Evolutionary conservation across 2,329 filamentous ascomycete genomes (phyloP), one percentile per base, ranked within the genome.

Genomic region (Colletotrichum lupini): DNA sequence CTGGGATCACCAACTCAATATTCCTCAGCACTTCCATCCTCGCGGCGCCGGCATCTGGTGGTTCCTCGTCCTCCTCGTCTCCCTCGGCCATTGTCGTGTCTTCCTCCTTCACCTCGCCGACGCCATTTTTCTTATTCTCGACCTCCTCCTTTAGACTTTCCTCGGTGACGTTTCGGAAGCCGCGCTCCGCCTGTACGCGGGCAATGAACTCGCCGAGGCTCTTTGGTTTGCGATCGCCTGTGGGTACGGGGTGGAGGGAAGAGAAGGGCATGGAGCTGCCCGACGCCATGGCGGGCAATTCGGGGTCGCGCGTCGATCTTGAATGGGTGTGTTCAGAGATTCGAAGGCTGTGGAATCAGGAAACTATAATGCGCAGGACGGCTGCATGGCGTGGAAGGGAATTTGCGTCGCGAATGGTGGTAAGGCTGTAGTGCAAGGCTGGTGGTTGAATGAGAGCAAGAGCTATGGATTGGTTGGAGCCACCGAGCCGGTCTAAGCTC

Each of bases 131-230:
- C 78, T 83, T 86, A 81, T 30, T 84, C 81, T 55, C 85, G 64
- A 97, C 92, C 78, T 97, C 92, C 46, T 92, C 89, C 62, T 88
- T 88, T 49, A 98, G 85, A 56, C 91, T 88, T 63, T 91, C 88
- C 81, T 97, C 94, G 62, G 91, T 94, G 75, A 98, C 87, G 77
- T 92, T 88, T 72, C 94, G 92, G 80, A 98, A 97, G 28, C 94
- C 94, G 73, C 93, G 92, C 78, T 97, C 92, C 56, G 86, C 83
- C 77, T 95, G 93, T 78, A 98, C 92, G 76, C 95, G 94, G 71
- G 89, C 85, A 76, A 98, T 95, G 77, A 96, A 92, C 59, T 93
- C 89, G 69, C 89, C 87, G n/a, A 98, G 86, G 59, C 87, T 89
- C 79, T 89, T 90, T 37, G 88, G 87, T 78, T 85, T 87, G 79